These are phyloP conservation scores for Antitrichia curtipendula DNA, from an alignment of 225 moss, liverwort and hornwort species.

Conservation along the genomic window DNA sequence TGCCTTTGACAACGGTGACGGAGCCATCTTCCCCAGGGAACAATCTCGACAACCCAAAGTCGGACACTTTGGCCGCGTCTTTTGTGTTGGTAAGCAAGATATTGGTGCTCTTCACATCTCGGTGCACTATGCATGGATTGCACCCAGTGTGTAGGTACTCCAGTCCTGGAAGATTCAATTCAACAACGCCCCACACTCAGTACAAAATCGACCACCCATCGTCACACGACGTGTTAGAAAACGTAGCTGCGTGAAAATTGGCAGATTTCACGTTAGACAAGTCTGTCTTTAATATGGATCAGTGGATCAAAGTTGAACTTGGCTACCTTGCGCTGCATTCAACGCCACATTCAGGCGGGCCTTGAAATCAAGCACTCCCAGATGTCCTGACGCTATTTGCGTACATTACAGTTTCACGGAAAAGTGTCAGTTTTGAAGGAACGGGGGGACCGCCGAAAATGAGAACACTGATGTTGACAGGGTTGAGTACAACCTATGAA, in stretches of 20 bases:
- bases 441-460: background rate
- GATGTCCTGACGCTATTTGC: background rate
- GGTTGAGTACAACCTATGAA: background rate
- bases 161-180: constrained; percentile 9
- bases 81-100: constrained; percentile 22
- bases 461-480: background rate
- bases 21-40: constrained; percentile 1
- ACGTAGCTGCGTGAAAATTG: background rate
- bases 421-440: background rate
- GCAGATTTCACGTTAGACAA: background rate
- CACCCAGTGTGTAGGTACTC: constrained; percentile 37
- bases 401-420: background rate
- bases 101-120: constrained; percentile 55
- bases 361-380: background rate
- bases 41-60: constrained; percentile 50
- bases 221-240: too few relatives aligned
- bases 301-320: background rate
- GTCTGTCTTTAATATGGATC: background rate
- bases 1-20: background rate
- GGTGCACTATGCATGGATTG: constrained; percentile 26
- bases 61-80: constrained; percentile 28
- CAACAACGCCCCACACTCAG: background rate
- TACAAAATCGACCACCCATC: background rate
- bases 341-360: constrained; percentile 10
- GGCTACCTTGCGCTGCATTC: constrained; percentile 9